phyloP scores from a whole-genome alignment of 345 rosid genomes.

The Rhodamnia rubescens region DNA sequence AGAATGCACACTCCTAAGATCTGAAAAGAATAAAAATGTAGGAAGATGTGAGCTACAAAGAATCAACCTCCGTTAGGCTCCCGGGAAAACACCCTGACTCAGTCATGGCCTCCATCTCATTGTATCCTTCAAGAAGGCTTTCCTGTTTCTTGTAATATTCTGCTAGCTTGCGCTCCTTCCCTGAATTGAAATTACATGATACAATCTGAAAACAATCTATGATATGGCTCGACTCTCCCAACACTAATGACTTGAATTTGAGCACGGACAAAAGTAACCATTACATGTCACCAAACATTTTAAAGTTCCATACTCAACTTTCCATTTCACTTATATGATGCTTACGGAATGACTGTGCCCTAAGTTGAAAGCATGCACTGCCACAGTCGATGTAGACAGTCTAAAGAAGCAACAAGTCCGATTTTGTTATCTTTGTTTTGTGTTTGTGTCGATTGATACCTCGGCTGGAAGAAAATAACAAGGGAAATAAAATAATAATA shows the following conservation, averaged over 20 bases:
- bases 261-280: not conserved
- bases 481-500: no score
- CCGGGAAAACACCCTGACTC: constrained; percentile 39
- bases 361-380: not conserved
- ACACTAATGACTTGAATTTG: not conserved
- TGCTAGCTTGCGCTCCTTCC: constrained; percentile 48
- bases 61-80: constrained; percentile 47
- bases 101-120: constrained; percentile 61
- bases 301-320: not conserved
- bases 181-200: constrained; percentile 4
- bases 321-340: not conserved
- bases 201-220: not conserved
- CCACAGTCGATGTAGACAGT: not conserved
- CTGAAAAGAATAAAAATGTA: not conserved
- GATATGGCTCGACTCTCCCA: not conserved
- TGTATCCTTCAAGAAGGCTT: constrained; percentile 57
- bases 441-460: not conserved
- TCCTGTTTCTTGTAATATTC: constrained; percentile 81
- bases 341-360: not conserved
- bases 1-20: not conserved
- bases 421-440: not conserved
- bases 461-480: not conserved
- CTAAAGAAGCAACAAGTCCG: not conserved
- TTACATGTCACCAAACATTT: not conserved
- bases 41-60: not conserved